Percentiles rank a stretch among this genome's conserved stretches.
These are phyloP conservation scores for Hebeloma cylindrosporum DNA, from an alignment of 768 basidiomycete species.

Conservation along the genomic window DNA sequence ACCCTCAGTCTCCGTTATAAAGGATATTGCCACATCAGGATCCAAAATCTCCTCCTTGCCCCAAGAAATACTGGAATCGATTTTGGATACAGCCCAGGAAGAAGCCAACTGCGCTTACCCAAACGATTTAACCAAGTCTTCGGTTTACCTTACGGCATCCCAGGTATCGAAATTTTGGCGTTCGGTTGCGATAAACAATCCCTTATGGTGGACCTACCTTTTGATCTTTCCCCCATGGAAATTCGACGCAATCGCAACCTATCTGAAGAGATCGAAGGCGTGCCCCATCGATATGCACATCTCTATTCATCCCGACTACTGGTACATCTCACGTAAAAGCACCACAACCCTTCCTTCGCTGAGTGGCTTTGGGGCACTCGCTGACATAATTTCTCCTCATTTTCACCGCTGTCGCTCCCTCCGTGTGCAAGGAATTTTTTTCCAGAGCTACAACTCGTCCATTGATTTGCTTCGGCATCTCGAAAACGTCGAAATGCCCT, in stretches of 20 bases:
- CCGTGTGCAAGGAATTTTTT: not conserved
- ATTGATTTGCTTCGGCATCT: constrained; percentile 1
- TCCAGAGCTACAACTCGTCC: not conserved
- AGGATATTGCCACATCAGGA: too few species aligned
- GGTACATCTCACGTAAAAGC: too few species aligned
- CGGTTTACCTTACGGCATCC: not conserved
- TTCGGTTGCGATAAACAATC: constrained; percentile 4
- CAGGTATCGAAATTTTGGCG: constrained; percentile 14
- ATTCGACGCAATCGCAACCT: not conserved
- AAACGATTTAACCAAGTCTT: not conserved
- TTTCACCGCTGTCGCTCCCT: constrained; percentile 11
- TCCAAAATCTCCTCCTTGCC: not conserved
- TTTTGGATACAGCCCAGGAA: not conserved
- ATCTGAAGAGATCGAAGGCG: not conserved
- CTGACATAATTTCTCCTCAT: too few species aligned
- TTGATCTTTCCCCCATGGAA: constrained; percentile 1
- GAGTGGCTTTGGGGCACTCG: too few species aligned
- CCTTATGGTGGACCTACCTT: constrained; percentile 10
- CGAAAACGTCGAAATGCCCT: constrained; percentile 5
- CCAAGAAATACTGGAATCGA: not conserved
- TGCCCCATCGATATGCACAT: constrained; percentile 1
- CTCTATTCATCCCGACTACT: not conserved
- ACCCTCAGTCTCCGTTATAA: too few species aligned
- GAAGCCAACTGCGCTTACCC: not conserved
- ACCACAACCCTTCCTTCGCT: too few species aligned